These are phyloP conservation scores for Tuber aestivum DNA, from an alignment of 495 filamentous ascomycete species.

Conservation along the genomic window DNA sequence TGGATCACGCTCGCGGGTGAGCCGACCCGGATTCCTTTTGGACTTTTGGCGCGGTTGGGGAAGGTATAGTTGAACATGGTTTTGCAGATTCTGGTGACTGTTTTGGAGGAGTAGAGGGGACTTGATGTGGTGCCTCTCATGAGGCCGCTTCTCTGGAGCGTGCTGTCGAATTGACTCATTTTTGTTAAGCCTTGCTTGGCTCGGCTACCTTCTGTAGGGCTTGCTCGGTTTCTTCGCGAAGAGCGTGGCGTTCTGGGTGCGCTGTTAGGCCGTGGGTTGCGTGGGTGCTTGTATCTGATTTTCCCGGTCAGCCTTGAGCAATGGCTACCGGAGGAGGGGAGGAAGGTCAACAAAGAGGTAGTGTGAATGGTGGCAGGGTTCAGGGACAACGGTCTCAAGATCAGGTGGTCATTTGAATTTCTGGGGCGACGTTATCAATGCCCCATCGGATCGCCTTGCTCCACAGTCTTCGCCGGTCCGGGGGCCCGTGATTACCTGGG, in stretches of 20 bases:
- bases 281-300: constrained; percentile 15
- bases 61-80: constrained; percentile 13
- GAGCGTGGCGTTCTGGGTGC: constrained; percentile 15
- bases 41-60: constrained; percentile 8
- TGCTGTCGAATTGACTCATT: constrained; percentile 30
- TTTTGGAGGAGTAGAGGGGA: not conserved
- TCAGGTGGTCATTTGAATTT: constrained; percentile 10
- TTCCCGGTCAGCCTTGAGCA: not conserved
- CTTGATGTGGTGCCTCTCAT: constrained; percentile 22
- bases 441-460: constrained; percentile 37
- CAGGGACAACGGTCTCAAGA: constrained; percentile 21
- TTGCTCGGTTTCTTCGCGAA: constrained; percentile 28
- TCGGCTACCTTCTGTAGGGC: constrained; percentile 9
- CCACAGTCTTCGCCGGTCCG: too few relatives aligned
- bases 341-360: constrained; percentile 16
- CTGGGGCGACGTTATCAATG: constrained; percentile 22
- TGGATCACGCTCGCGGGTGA: constrained; percentile 21
- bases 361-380: constrained; percentile 38
- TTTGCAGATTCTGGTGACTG: constrained; percentile 24
- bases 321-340: not conserved
- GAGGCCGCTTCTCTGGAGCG: constrained; percentile 20
- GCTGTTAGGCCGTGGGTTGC: constrained; percentile 18
- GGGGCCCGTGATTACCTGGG: not conserved
- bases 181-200: constrained; percentile 27
- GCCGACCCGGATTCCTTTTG: constrained; percentile 21